Evolutionary conservation across 495 filamentous ascomycete species (phyloP).

Genomic region (Aspergillus sclerotioniger): DNA sequence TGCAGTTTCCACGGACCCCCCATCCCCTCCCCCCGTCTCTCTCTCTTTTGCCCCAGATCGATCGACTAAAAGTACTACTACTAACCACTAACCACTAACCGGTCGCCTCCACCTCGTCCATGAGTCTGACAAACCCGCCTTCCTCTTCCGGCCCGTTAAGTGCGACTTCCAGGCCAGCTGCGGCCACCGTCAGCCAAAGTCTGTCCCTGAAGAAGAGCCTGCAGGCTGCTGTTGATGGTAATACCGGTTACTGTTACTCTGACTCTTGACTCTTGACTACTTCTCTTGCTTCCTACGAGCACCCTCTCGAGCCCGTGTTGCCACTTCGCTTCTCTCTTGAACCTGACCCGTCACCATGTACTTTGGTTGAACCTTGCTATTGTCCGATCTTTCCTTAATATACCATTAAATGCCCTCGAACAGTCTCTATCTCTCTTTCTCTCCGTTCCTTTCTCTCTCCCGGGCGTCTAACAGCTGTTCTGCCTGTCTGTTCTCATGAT

Average conservation of each 20-base stretch:
- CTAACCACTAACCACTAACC: conserved; percentile 6
- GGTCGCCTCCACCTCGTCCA: conserved; percentile 19
- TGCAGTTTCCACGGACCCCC: not conserved
- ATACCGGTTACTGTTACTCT: conserved; percentile 21
- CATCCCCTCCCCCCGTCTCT: not conserved
- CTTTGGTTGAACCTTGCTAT: conserved; percentile 13
- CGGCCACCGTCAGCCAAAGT: conserved; percentile 47
- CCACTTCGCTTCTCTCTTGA: conserved; percentile 16
- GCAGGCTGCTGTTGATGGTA: conserved; percentile 80
- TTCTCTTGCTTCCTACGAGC: conserved; percentile 1
- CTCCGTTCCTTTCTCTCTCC: conserved; percentile 2
- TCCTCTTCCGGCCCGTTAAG: conserved; percentile 53
- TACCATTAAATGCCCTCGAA: not conserved
- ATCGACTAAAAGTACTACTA: not conserved
- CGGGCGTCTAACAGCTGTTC: conserved; percentile 7
- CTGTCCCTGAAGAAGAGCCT: conserved; percentile 69
- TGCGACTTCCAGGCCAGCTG: conserved; percentile 40
- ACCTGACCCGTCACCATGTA: conserved; percentile 19
- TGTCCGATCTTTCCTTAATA: conserved; percentile 6
- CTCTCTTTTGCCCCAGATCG: not conserved
- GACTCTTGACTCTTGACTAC: conserved; percentile 18
- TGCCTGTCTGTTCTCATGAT: conserved; percentile 32
- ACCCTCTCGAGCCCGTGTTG: conserved; percentile 1
- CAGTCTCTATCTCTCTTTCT: conserved; percentile 3
- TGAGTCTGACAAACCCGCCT: conserved; percentile 57